Evolutionary conservation across 108 stramenopile species (phyloP).

Genomic region (Aurantiochytrium sp.): DNA sequence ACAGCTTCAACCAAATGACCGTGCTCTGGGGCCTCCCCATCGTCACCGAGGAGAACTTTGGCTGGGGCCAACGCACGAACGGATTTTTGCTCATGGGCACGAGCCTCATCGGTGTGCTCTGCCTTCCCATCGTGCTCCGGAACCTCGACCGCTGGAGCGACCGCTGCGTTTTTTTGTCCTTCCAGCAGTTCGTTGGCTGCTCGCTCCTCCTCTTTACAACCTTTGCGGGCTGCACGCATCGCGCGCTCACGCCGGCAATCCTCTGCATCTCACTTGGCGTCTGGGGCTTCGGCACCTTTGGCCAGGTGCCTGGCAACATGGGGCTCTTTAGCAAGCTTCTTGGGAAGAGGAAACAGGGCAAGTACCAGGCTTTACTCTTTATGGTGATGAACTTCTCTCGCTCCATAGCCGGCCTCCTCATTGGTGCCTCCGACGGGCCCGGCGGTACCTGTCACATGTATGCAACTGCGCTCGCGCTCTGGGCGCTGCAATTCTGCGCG

Average conservation of each 20-base stretch:
- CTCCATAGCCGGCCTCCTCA: neutral
- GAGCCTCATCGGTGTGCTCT: neutral
- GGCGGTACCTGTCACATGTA: neutral
- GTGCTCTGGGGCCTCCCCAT: neutral
- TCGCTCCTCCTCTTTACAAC: neutral
- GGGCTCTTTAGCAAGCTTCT: neutral
- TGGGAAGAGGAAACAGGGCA: neutral
- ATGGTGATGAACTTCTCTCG: neutral
- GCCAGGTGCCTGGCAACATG: neutral
- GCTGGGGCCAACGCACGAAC: neutral
- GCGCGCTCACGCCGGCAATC: neutral
- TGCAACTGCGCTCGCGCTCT: neutral
- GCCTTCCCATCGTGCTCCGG: neutral
- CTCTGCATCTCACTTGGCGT: neutral
- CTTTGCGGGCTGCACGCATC: neutral
- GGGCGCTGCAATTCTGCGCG: neutral
- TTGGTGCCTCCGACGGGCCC: neutral
- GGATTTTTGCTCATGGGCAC: neutral
- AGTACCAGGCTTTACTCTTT: neutral
- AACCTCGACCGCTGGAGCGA: neutral
- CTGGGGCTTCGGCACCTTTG: neutral
- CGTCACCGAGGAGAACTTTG: neutral
- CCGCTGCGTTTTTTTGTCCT: neutral
- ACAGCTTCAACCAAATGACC: neutral
- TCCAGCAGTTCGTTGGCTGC: neutral